phyloP scores from a whole-genome alignment of 1,139 yeast species.

The Taphrina confusa region DNA sequence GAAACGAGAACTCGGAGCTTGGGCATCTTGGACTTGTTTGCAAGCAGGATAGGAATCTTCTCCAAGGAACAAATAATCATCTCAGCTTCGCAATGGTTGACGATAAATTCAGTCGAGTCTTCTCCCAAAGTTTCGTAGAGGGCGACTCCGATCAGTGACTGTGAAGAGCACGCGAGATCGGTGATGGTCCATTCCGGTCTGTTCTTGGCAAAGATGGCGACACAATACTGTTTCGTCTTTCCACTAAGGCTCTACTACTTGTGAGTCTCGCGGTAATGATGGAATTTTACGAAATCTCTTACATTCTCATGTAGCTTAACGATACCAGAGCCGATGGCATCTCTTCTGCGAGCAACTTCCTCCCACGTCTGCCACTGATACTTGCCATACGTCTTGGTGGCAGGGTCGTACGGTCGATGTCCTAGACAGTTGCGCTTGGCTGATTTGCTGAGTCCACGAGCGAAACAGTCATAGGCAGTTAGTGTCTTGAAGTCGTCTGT shows the following conservation, averaged over 20 bases:
- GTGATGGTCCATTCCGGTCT: constrained; percentile 61
- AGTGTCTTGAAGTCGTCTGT: constrained; percentile 55
- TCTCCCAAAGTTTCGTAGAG: constrained; percentile 67
- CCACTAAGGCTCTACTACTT: constrained; percentile 40
- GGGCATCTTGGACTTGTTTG: constrained; percentile 48
- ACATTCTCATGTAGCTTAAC: constrained; percentile 47
- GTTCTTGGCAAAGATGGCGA: constrained; percentile 60
- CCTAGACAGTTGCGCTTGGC: constrained; percentile 57
- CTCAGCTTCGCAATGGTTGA: constrained; percentile 60
- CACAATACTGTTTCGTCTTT: constrained; percentile 49
- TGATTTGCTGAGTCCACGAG: constrained; percentile 48
- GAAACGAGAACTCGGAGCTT: constrained; percentile 54
- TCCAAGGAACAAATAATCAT: constrained; percentile 56
- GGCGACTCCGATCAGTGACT: constrained; percentile 59
- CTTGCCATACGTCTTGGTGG: constrained; percentile 51
- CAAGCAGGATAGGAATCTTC: constrained; percentile 52
- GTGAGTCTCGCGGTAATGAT: constrained; percentile 14
- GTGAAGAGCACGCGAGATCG: constrained; percentile 60
- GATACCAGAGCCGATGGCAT: constrained; percentile 65
- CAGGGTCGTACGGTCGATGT: constrained; percentile 51
- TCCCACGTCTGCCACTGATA: constrained; percentile 57
- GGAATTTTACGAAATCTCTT: constrained; percentile 40
- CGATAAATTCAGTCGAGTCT: constrained; percentile 59
- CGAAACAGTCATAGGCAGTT: constrained; percentile 57
- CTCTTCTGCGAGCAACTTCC: constrained; percentile 51